Evolutionary conservation across 139 green algal species (phyloP).

Genomic region (Spirogloea muscicola): DNA sequence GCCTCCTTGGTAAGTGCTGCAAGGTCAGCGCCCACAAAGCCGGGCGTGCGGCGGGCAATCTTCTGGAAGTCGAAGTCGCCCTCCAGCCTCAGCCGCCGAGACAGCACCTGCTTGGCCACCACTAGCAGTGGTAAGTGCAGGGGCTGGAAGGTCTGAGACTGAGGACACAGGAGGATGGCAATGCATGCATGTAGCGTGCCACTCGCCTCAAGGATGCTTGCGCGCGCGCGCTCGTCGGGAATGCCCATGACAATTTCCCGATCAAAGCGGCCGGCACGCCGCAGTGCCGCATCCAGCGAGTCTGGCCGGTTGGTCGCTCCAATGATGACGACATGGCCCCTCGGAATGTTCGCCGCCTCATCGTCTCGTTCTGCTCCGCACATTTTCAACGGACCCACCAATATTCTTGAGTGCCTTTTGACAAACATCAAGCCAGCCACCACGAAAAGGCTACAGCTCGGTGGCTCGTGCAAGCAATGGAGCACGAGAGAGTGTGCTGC

Average conservation of each 20-base stretch:
- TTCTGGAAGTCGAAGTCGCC: conserved; percentile 69
- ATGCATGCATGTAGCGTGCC: too few relatives aligned
- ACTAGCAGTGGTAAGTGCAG: too few relatives aligned
- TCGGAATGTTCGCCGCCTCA: conserved; percentile 4
- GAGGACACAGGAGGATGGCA: too few relatives aligned
- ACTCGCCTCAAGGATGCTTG: conserved; percentile 68
- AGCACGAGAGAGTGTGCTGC: too few relatives aligned
- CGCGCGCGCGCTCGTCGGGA: conserved; percentile 64
- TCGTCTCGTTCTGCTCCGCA: conserved; percentile 36
- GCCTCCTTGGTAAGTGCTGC: conserved; percentile 79
- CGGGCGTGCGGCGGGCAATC: conserved; percentile 58
- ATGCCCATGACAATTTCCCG: conserved; percentile 90
- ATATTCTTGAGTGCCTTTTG: too few relatives aligned
- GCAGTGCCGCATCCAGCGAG: conserved; percentile 83
- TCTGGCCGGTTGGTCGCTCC: conserved; percentile 93
- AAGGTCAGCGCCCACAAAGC: conserved; percentile 87
- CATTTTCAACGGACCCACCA: too few relatives aligned
- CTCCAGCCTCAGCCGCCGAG: conserved; percentile 57
- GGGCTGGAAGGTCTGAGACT: too few relatives aligned
- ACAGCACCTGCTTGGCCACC: conserved; percentile 61
- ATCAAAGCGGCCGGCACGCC: conserved; percentile 87
- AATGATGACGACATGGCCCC: conserved; percentile 84
- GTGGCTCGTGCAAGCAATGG: too few relatives aligned
- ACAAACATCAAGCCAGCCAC: too few relatives aligned
- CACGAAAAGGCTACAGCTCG: too few relatives aligned